Evolutionary conservation across 495 filamentous ascomycete species (phyloP).

Genomic region (Recurvomyces mirabilis): DNA sequence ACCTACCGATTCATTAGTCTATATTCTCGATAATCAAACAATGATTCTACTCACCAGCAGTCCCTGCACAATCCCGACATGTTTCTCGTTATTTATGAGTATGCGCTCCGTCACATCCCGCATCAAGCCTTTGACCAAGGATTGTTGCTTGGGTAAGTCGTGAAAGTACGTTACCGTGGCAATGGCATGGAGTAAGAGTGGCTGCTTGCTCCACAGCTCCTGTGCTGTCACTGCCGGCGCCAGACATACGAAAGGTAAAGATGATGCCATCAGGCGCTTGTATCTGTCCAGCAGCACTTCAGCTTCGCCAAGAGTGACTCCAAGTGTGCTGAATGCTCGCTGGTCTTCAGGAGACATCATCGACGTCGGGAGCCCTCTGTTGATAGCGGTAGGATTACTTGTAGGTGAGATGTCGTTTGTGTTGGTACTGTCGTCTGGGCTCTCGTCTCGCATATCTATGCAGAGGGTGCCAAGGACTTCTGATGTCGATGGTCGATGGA

Average conservation of each 20-base stretch:
- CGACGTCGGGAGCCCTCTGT: not conserved
- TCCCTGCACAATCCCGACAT: conserved; percentile 46
- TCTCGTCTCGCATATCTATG: not conserved
- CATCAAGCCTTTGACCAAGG: conserved; percentile 32
- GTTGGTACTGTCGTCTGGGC: not conserved
- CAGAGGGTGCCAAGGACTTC: not conserved
- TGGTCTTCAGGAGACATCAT: not conserved
- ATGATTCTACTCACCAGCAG: conserved; percentile 41
- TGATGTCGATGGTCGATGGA: not conserved
- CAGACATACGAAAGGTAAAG: conserved; percentile 39
- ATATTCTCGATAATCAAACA: conserved; percentile 21
- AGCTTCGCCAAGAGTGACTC: conserved; percentile 29
- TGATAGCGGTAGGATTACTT: not conserved
- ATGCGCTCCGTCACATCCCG: conserved; percentile 37
- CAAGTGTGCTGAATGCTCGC: not conserved
- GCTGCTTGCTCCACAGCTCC: conserved; percentile 36
- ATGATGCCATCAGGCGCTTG: conserved; percentile 33
- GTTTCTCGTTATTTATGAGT: conserved; percentile 39
- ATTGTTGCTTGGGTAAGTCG: conserved; percentile 27
- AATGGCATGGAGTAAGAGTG: conserved; percentile 46
- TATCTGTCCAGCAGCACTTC: conserved; percentile 34
- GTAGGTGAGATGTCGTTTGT: not conserved
- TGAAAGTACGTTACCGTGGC: conserved; percentile 35
- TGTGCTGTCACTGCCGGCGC: conserved; percentile 33
- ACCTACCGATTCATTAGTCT: conserved; percentile 11